A percentile compares a stretch with the other conserved stretches of the same genome.
phyloP scores from a whole-genome alignment of 2,329 filamentous ascomycete species.

The Botryosphaeria dothidea region DNA sequence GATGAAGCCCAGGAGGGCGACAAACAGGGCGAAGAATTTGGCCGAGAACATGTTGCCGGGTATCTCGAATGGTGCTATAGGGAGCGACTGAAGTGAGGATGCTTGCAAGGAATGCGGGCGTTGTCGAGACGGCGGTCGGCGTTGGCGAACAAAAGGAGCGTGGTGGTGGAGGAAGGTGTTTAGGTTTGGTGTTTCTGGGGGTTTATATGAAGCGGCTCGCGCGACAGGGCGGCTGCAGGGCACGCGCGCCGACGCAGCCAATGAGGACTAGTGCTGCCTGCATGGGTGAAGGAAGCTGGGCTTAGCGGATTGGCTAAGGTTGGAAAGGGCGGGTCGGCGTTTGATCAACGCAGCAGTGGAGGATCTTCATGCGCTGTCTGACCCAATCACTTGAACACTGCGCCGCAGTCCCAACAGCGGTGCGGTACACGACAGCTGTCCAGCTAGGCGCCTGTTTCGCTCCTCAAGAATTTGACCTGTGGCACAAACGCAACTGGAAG shows the following conservation, averaged over 20 bases:
- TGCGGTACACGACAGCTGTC: neutral
- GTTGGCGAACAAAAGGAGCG: constrained; percentile 3
- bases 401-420: neutral
- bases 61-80: neutral
- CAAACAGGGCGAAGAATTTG: constrained; percentile 19
- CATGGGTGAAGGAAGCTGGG: neutral
- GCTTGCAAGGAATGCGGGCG: neutral
- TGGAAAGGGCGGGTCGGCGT: neutral
- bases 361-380: constrained; percentile 8
- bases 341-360: constrained; percentile 10
- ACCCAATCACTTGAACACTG: neutral
- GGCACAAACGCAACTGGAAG: neutral
- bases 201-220: constrained; percentile 1
- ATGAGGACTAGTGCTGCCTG: neutral
- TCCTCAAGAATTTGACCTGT: neutral
- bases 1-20: constrained; percentile 21
- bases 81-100: neutral
- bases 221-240: neutral
- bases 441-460: neutral
- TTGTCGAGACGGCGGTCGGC: neutral
- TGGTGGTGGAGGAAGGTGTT: neutral
- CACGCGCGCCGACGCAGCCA: neutral
- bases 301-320: neutral
- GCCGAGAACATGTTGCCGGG: constrained; percentile 18
- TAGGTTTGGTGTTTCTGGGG: constrained; percentile 13